A percentile compares a stretch with the other conserved stretches of the same genome.
Evolutionary conservation across 805 yeast species (phyloP).

Genomic region (Candida ovalis): DNA sequence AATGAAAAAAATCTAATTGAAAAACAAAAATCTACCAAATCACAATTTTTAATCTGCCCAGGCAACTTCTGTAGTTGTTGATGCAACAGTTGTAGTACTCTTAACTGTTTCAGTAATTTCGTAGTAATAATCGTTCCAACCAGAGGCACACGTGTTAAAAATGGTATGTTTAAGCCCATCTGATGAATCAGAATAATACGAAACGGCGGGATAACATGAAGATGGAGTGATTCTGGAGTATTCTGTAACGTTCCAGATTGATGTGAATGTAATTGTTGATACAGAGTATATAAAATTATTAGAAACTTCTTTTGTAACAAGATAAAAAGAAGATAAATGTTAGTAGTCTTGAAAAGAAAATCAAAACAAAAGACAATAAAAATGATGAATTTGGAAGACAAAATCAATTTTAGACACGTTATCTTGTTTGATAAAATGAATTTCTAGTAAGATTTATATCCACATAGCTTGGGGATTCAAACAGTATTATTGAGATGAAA

Average conservation of each 20-base stretch:
- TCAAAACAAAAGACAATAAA: neutral
- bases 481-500: too few relatives aligned
- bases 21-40: too few relatives aligned
- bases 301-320: neutral
- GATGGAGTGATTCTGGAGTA: slow-evolving; percentile 7
- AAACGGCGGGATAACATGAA: slow-evolving; percentile 3
- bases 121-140: slow-evolving; percentile 10
- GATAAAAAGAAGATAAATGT: neutral
- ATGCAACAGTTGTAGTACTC: neutral
- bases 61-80: slow-evolving; percentile 2
- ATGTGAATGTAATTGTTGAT: slow-evolving; percentile 6
- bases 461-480: too few relatives aligned
- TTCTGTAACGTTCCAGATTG: slow-evolving; percentile 8
- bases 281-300: slow-evolving; percentile 2
- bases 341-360: neutral
- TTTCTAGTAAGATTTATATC: too few relatives aligned
- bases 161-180: slow-evolving; percentile 7
- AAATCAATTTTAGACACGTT: too few relatives aligned
- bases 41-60: slow-evolving; percentile 11
- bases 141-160: slow-evolving; percentile 18
- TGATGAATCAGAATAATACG: slow-evolving; percentile 1
- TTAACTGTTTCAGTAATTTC: neutral
- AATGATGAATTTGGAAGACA: too few relatives aligned
- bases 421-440: too few relatives aligned
- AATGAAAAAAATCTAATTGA: too few relatives aligned